Conservation (phyloP, 305 asterid species). For the Solanum hybrid region DNA sequence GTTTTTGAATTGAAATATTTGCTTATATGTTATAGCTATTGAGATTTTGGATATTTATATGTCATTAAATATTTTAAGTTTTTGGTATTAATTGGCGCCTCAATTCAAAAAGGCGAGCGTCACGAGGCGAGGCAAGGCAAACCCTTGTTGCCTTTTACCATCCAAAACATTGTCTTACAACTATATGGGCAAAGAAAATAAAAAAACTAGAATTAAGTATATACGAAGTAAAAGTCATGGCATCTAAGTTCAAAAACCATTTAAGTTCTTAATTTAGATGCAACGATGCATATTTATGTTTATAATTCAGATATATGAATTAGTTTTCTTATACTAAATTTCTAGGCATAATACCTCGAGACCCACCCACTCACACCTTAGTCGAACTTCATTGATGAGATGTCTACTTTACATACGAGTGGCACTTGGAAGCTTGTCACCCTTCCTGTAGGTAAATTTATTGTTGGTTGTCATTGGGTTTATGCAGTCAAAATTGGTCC, state of each 20-base stretch:
- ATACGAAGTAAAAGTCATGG: not conserved
- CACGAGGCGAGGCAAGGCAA: not conserved
- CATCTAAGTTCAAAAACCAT: not conserved
- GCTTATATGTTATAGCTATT: not conserved
- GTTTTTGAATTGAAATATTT: too few relatives aligned
- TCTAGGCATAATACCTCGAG: not conserved
- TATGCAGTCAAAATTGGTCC: not conserved
- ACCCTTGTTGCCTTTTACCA: not conserved
- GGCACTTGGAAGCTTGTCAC: not conserved
- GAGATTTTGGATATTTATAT: not conserved
- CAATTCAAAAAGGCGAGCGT: not conserved
- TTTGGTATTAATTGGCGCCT: not conserved
- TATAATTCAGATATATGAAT: not conserved
- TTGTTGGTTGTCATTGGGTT: not conserved
- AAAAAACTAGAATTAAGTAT: not conserved
- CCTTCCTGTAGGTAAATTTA: not conserved
- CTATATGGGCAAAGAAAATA: not conserved
- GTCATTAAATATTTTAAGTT: not conserved
- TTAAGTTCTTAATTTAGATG: not conserved
- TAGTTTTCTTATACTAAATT: not conserved
- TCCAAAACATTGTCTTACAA: not conserved
- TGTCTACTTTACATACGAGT: not conserved
- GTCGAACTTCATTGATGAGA: not conserved
- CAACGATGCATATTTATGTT: not conserved
- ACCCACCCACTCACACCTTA: not conserved